Conservation (phyloP, 192 early-diverging fungal genomes). For the Cladochytrium replicatum region DNA sequence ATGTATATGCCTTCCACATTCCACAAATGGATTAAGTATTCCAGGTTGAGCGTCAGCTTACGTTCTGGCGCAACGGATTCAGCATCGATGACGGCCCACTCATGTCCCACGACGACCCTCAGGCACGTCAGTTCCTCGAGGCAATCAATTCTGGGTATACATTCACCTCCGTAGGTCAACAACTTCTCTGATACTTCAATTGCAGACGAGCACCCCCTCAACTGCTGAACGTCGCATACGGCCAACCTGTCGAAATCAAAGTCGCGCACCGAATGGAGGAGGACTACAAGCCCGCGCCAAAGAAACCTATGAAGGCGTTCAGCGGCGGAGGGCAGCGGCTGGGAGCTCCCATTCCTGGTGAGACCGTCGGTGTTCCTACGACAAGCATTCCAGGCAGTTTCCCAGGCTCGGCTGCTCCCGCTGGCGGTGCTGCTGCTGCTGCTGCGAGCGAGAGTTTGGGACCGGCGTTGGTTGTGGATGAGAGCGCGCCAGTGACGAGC, state of each 20-base stretch:
- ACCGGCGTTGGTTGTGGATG: conserved; percentile 65
- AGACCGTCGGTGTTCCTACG: not conserved
- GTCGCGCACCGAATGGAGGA: conserved; percentile 75
- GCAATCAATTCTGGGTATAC: conserved; percentile 79
- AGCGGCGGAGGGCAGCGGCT: conserved; percentile 69
- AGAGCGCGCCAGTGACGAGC: conserved; percentile 63
- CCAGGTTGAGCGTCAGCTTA: conserved; percentile 59
- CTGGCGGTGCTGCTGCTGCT: no score
- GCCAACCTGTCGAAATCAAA: conserved; percentile 83
- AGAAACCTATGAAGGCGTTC: conserved; percentile 68
- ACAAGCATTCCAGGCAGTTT: conserved; percentile 11
- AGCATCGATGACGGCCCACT: conserved; percentile 90
- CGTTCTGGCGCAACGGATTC: conserved; percentile 95
- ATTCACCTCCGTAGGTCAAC: not conserved
- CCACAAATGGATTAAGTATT: no score
- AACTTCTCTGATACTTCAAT: not conserved
- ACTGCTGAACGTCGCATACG: conserved; percentile 75
- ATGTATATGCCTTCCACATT: no score
- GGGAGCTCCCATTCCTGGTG: conserved; percentile 43
- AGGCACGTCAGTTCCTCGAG: conserved; percentile 72
- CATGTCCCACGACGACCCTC: conserved; percentile 73
- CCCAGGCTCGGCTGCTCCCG: no score
- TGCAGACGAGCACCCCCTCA: conserved; percentile 75
- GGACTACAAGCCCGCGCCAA: conserved; percentile 75
- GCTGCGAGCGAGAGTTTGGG: no score